These are phyloP conservation scores for Cyclotella cryptica DNA, from an alignment of 108 stramenopile species.

Conservation along the genomic window DNA sequence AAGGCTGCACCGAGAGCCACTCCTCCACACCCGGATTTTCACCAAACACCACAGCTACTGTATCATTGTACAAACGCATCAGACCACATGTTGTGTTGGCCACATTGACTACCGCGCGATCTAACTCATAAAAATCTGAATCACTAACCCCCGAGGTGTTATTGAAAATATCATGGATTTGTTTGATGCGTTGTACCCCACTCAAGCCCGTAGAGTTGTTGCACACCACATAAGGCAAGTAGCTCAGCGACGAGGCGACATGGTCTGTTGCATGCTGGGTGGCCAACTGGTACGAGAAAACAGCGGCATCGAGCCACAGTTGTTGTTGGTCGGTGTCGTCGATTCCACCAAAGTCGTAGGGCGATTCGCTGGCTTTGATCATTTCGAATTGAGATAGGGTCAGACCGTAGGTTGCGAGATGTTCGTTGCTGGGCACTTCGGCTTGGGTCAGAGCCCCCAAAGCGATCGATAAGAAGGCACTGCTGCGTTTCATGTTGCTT, in stretches of 20 bases:
- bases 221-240: conserved; percentile 38
- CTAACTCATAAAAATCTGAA: conserved; percentile 13
- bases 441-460: background rate
- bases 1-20: conserved; percentile 27
- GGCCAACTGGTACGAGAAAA: conserved; percentile 19
- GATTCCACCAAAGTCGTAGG: conserved; percentile 27
- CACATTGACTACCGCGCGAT: background rate
- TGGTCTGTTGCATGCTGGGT: background rate
- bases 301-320: conserved; percentile 35
- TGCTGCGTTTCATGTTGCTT: background rate
- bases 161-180: conserved; percentile 13
- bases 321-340: conserved; percentile 10
- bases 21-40: conserved; percentile 18
- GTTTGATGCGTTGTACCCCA: conserved; percentile 3
- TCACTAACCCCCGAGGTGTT: conserved; percentile 20
- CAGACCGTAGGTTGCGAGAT: conserved; percentile 28
- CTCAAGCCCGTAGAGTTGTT: conserved; percentile 9
- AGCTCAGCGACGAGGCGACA: conserved; percentile 5
- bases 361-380: conserved; percentile 23
- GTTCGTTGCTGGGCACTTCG: conserved; percentile 4
- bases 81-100: conserved; percentile 12
- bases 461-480: background rate
- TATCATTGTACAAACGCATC: conserved; percentile 27
- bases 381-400: conserved; percentile 22
- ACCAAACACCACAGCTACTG: conserved; percentile 26